A percentile compares a stretch with the other conserved stretches of the same genome.
phyloP scores from a whole-genome alignment of 805 yeast genomes.

The Candida incommunis region DNA sequence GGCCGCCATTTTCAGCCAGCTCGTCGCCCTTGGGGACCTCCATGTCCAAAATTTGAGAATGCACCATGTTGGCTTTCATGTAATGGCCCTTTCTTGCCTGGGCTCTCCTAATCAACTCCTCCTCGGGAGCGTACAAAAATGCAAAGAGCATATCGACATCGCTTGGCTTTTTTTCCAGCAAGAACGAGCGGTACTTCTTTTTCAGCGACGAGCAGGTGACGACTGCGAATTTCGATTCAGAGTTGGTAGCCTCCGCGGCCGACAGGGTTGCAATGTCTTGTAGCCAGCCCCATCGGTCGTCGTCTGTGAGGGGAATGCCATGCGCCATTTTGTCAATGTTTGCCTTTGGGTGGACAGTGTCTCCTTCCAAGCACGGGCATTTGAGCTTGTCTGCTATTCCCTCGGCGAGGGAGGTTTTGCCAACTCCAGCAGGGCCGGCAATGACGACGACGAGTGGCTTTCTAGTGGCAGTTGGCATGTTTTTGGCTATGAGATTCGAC shows the following conservation, averaged over 20 bases:
- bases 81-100: constrained; percentile 57
- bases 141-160: constrained; percentile 37
- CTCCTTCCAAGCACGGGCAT: constrained; percentile 73
- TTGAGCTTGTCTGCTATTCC: constrained; percentile 30
- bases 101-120: constrained; percentile 49
- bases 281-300: constrained; percentile 90
- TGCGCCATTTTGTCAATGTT: constrained; percentile 74
- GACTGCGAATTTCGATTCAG: constrained; percentile 26
- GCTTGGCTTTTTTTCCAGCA: constrained; percentile 24
- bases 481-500: too few relatives aligned
- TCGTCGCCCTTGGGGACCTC: constrained; percentile 42
- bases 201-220: constrained; percentile 83
- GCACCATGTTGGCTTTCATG: constrained; percentile 78
- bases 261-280: constrained; percentile 32
- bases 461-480: neutral
- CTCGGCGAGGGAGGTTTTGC: constrained; percentile 70
- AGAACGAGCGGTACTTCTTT: constrained; percentile 49
- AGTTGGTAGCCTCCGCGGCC: constrained; percentile 15
- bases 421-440: constrained; percentile 96
- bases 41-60: constrained; percentile 61
- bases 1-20: constrained; percentile 3
- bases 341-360: constrained; percentile 52
- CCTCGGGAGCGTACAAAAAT: constrained; percentile 51
- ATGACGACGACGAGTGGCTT: constrained; percentile 30
- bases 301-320: constrained; percentile 75